Percentiles rank a stretch among this genome's conserved stretches.
These are phyloP conservation scores for Sarocladium strictum DNA, from an alignment of 2,329 filamentous ascomycete genomes.

Conservation along the genomic window DNA sequence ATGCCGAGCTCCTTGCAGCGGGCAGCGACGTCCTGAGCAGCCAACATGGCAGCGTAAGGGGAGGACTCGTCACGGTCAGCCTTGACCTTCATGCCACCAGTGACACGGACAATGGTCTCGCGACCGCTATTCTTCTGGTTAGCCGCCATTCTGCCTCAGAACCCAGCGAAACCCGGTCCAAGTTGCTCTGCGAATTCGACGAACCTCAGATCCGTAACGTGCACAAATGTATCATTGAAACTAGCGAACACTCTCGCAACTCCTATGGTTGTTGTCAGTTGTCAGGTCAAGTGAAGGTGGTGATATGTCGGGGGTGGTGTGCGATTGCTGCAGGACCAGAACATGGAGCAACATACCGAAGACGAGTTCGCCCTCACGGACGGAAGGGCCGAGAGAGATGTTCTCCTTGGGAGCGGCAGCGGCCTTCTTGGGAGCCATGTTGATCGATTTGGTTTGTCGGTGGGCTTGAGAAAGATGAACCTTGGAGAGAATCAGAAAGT, in stretches of 20 bases:
- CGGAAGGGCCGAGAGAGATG: slow-evolving; percentile 94
- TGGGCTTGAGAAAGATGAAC: slow-evolving; percentile 15
- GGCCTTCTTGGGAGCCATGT: slow-evolving; percentile 93
- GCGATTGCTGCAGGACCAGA: no score
- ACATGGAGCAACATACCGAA: slow-evolving; percentile 80
- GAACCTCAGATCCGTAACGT: slow-evolving; percentile 94
- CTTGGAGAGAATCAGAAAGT: background rate
- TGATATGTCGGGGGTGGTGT: no score
- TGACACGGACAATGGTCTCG: slow-evolving; percentile 99
- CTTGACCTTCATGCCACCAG: slow-evolving; percentile 99
- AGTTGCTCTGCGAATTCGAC: background rate
- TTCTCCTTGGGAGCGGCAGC: slow-evolving; percentile 85
- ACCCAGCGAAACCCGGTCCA: background rate
- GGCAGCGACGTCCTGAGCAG: slow-evolving; percentile 93
- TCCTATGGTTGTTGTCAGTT: background rate
- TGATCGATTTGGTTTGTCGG: slow-evolving; percentile 36
- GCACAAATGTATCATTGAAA: slow-evolving; percentile 91
- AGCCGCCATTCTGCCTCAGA: background rate
- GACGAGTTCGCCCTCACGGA: slow-evolving; percentile 95
- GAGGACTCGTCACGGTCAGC: slow-evolving; percentile 99
- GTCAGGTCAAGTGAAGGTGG: slow-evolving; percentile 25
- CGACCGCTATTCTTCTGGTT: slow-evolving; percentile 73
- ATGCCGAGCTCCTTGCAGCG: slow-evolving; percentile 69
- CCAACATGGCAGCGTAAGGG: slow-evolving; percentile 99
- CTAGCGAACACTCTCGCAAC: slow-evolving; percentile 58